These are phyloP conservation scores for Globisporangium irregulare DNA, from an alignment of 352 stramenopile species.

Conservation along the genomic window DNA sequence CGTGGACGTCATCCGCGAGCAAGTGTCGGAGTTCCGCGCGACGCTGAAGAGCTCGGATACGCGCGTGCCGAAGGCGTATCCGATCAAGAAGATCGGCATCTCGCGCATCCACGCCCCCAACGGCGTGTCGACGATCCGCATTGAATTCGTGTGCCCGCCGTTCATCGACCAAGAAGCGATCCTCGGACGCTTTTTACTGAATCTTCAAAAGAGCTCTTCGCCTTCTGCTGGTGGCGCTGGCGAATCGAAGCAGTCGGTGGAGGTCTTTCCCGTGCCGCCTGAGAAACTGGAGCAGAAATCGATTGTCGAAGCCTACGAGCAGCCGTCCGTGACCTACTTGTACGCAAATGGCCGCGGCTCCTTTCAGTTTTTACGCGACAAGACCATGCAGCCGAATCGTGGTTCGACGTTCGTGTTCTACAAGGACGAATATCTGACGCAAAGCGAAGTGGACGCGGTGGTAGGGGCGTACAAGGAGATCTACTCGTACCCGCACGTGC, in stretches of 20 bases:
- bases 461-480: constrained; percentile 85
- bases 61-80: constrained; percentile 70
- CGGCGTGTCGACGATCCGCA: constrained; percentile 79
- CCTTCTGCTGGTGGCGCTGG: neutral
- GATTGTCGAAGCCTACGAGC: constrained; percentile 61
- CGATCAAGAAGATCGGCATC: constrained; percentile 82
- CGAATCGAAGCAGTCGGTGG: constrained; percentile 35
- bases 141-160: constrained; percentile 74
- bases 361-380: constrained; percentile 76
- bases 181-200: constrained; percentile 60
- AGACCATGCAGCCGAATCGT: constrained; percentile 30
- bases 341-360: constrained; percentile 73
- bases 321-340: constrained; percentile 69
- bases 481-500: constrained; percentile 75
- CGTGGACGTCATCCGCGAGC: constrained; percentile 64
- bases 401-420: constrained; percentile 78
- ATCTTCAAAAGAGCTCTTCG: constrained; percentile 36
- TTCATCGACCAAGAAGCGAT: constrained; percentile 79
- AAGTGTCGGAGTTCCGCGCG: constrained; percentile 74
- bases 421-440: constrained; percentile 79
- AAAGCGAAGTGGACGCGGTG: constrained; percentile 67
- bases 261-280: constrained; percentile 49
- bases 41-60: constrained; percentile 72
- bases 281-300: constrained; percentile 44
- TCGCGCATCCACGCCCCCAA: constrained; percentile 77